phyloP scores from a whole-genome alignment of 345 rosid genomes.

The Raphanus raphanistrum region DNA sequence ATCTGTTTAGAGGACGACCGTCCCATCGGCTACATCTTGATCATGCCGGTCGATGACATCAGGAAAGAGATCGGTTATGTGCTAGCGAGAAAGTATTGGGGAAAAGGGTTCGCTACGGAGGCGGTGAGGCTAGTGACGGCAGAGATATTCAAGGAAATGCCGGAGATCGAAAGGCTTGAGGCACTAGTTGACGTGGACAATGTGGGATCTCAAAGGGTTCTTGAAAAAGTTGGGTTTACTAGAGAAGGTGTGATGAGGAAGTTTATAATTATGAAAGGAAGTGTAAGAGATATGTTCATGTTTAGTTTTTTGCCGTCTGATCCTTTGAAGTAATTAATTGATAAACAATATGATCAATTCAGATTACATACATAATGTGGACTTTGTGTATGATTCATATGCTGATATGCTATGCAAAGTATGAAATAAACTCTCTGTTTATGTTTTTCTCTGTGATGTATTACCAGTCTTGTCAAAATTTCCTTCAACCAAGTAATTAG shows the following conservation, averaged over 20 bases:
- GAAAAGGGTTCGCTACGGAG: slow-evolving; percentile 57
- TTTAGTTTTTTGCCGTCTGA: slow-evolving; percentile 65
- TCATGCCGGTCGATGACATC: slow-evolving; percentile 48
- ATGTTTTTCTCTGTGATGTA: neutral
- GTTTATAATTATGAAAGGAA: slow-evolving; percentile 46
- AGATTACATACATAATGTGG: neutral
- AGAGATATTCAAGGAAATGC: slow-evolving; percentile 51
- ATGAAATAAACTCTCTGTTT: neutral
- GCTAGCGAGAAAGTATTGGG: slow-evolving; percentile 54
- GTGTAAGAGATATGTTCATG: slow-evolving; percentile 55
- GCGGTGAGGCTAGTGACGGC: slow-evolving; percentile 51
- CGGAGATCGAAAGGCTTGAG: slow-evolving; percentile 60
- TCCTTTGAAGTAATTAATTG: slow-evolving; percentile 19
- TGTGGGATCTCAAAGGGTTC: slow-evolving; percentile 58
- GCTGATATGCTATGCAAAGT: neutral
- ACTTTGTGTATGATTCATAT: neutral
- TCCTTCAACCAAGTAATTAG: neutral
- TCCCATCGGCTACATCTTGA: slow-evolving; percentile 58
- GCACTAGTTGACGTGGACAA: slow-evolving; percentile 62
- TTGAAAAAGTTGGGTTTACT: slow-evolving; percentile 65
- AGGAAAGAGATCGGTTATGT: slow-evolving; percentile 59
- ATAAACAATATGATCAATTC: neutral
- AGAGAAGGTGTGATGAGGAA: slow-evolving; percentile 69
- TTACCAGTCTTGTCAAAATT: neutral
- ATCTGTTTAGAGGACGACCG: slow-evolving; percentile 49